Conservation (phyloP, 805 yeast species). For the Suhomyces sp. region DNA sequence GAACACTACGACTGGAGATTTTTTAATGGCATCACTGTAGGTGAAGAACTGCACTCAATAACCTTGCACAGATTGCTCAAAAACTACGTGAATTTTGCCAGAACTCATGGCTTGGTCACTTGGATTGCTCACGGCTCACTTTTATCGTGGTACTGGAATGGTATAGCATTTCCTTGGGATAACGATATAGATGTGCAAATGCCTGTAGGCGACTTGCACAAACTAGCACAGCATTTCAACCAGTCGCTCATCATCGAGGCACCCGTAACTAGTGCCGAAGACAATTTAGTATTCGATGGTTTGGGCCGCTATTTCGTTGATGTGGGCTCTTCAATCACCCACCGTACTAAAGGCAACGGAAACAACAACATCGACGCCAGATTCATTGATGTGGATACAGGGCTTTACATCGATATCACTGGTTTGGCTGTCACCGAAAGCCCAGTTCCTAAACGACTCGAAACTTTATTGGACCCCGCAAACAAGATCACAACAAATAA, state of each 20-base stretch:
- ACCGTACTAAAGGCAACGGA: slow-evolving; percentile 50
- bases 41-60: slow-evolving; percentile 13
- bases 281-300: slow-evolving; percentile 16
- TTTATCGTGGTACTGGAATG: slow-evolving; percentile 23
- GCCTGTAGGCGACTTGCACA: slow-evolving; percentile 20
- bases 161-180: slow-evolving; percentile 24
- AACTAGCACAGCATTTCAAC: slow-evolving; percentile 18
- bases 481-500: slow-evolving; percentile 5
- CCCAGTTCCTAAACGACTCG: slow-evolving; percentile 17
- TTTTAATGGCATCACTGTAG: slow-evolving; percentile 18
- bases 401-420: slow-evolving; percentile 26
- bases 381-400: slow-evolving; percentile 25
- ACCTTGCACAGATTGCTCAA: slow-evolving; percentile 17
- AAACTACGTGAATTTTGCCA: slow-evolving; percentile 16
- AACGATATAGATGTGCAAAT: slow-evolving; percentile 23
- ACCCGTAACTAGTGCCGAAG: slow-evolving; percentile 6
- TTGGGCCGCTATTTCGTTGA: slow-evolving; percentile 22
- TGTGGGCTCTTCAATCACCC: slow-evolving; percentile 20
- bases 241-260: slow-evolving; percentile 19
- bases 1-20: slow-evolving; percentile 29
- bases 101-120: slow-evolving; percentile 18
- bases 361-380: slow-evolving; percentile 19
- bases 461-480: slow-evolving; percentile 8
- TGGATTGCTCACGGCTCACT: slow-evolving; percentile 24
- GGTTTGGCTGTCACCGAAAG: slow-evolving; percentile 30